A percentile compares a stretch with the other conserved stretches of the same genome.
Evolutionary conservation across 768 basidiomycete genomes (phyloP).

Genomic region (Suillus americanus): DNA sequence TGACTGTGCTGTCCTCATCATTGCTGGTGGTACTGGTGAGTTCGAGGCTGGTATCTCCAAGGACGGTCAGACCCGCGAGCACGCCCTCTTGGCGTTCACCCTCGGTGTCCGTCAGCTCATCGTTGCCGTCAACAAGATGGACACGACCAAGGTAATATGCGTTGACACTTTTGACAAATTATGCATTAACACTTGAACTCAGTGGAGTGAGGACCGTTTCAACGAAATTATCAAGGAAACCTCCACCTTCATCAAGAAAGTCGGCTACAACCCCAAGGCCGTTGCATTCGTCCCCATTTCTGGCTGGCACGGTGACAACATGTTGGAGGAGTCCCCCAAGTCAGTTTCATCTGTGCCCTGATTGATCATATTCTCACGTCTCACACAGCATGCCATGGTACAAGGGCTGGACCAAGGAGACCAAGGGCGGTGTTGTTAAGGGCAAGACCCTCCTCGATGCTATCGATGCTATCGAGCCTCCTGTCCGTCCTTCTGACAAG

Average conservation of each 20-base stretch:
- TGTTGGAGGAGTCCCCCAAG: slow-evolving; percentile 99
- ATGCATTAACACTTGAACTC: slow-evolving; percentile 12
- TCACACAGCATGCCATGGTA: slow-evolving; percentile 91
- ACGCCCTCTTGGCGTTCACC: slow-evolving; percentile 99
- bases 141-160: slow-evolving; percentile 86
- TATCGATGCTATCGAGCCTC: slow-evolving; percentile 99
- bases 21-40: slow-evolving; percentile 98
- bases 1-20: slow-evolving; percentile 99
- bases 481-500: slow-evolving; percentile 95
- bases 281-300: slow-evolving; percentile 99
- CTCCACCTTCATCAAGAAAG: slow-evolving; percentile 98
- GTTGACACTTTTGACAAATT: neutral
- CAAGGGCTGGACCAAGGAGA: slow-evolving; percentile 99
- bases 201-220: slow-evolving; percentile 99
- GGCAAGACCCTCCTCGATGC: slow-evolving; percentile 99
- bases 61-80: slow-evolving; percentile 99
- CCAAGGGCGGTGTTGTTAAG: slow-evolving; percentile 89
- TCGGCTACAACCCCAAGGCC: slow-evolving; percentile 98
- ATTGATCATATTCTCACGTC: slow-evolving; percentile 16
- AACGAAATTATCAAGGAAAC: slow-evolving; percentile 99
- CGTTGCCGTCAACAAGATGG: slow-evolving; percentile 99
- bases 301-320: slow-evolving; percentile 99
- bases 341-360: slow-evolving; percentile 36
- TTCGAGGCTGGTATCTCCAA: slow-evolving; percentile 99
- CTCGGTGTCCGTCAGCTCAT: slow-evolving; percentile 99